Percentiles rank a stretch among this genome's conserved stretches.
Evolutionary conservation across 2,329 filamentous ascomycete genomes (phyloP).

Genomic region (Pseudogymnoascus sp.): DNA sequence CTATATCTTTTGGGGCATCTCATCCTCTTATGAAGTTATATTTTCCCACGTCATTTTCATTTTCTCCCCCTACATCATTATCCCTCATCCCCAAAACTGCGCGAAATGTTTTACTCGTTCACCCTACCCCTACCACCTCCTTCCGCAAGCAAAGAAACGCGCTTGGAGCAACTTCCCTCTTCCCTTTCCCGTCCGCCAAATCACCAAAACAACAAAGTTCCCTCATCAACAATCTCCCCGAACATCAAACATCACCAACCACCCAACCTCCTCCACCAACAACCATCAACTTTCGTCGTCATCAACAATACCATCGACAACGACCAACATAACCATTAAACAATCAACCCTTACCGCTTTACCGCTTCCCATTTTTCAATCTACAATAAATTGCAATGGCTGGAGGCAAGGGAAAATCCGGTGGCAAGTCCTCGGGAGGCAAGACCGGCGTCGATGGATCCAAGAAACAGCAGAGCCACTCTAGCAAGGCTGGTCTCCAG

Average conservation of each 20-base stretch:
- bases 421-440: constrained; percentile 31
- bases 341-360: constrained; percentile 1
- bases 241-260: constrained; percentile 12
- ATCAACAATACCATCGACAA: constrained; percentile 11
- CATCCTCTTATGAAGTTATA: not conserved
- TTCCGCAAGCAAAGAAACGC: constrained; percentile 9
- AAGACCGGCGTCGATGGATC: constrained; percentile 28
- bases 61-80: not conserved
- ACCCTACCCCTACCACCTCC: not conserved
- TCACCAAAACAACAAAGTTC: constrained; percentile 9
- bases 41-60: not conserved
- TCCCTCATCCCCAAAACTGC: not conserved
- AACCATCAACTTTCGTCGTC: constrained; percentile 16
- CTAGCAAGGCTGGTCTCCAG: constrained; percentile 31
- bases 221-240: not conserved
- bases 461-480: constrained; percentile 32
- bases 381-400: constrained; percentile 23
- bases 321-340: constrained; percentile 4
- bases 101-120: not conserved
- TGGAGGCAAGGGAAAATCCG: constrained; percentile 31
- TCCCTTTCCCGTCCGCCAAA: not conserved
- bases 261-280: too few species aligned
- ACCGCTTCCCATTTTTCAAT: not conserved
- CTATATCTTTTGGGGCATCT: not conserved
- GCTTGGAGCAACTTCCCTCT: constrained; percentile 5